Evolutionary conservation across 176 grass and related monocot genomes (phyloP).

Genomic region (Avena atlantica): DNA sequence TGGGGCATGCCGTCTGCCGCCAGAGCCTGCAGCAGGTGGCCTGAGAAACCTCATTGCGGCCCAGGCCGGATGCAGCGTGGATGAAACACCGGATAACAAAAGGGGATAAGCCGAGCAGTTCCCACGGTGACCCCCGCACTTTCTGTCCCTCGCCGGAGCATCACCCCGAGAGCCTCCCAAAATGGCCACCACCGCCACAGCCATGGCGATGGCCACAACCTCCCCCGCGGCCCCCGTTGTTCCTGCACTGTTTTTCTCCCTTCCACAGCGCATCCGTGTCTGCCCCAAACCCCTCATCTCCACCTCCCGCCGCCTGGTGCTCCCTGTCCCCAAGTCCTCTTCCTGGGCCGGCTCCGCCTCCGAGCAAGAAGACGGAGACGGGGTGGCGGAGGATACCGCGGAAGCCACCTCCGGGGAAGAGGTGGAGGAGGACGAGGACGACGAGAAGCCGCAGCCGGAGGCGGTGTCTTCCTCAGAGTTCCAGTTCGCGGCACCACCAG

Average conservation of each 20-base stretch:
- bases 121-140: slow-evolving; percentile 5
- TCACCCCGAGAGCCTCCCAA: not conserved
- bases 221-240: slow-evolving; percentile 42
- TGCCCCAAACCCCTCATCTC: slow-evolving; percentile 33
- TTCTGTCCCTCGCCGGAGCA: slow-evolving; percentile 28
- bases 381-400: slow-evolving; percentile 16
- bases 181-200: slow-evolving; percentile 45
- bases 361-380: slow-evolving; percentile 28
- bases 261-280: slow-evolving; percentile 15
- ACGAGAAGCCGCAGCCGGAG: slow-evolving; percentile 55
- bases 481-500: slow-evolving; percentile 59
- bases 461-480: slow-evolving; percentile 50
- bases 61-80: slow-evolving; percentile 16
- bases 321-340: slow-evolving; percentile 47
- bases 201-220: slow-evolving; percentile 53
- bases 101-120: slow-evolving; percentile 64
- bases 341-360: slow-evolving; percentile 47
- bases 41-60: not conserved
- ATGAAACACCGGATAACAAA: slow-evolving; percentile 42
- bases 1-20: not conserved
- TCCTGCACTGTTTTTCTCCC: slow-evolving; percentile 46
- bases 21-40: not conserved
- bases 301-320: not conserved
- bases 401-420: slow-evolving; percentile 37
- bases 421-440: slow-evolving; percentile 9